These are phyloP conservation scores for Insectozyma bohioensis DNA, from an alignment of 1,139 yeast genomes.

Conservation along the genomic window DNA sequence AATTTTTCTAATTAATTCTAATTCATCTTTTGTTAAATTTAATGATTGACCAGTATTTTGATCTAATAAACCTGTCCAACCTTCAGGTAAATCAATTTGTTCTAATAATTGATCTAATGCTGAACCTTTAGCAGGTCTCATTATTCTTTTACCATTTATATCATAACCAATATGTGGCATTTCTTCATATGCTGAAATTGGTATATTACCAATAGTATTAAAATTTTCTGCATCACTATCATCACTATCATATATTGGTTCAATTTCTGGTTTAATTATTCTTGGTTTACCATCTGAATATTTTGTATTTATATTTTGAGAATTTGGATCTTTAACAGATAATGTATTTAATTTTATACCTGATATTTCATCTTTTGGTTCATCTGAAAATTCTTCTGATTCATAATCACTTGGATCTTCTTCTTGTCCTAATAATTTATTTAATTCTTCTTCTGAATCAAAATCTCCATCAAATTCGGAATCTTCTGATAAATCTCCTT, in stretches of 20 bases:
- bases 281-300: conserved; percentile 83
- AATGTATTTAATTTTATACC: conserved; percentile 52
- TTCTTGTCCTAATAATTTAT: conserved; percentile 54
- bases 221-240: conserved; percentile 83
- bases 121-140: conserved; percentile 97
- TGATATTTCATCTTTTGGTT: conserved; percentile 56
- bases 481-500: conserved; percentile 28
- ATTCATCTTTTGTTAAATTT: conserved; percentile 84
- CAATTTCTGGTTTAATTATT: conserved; percentile 80
- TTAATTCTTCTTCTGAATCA: conserved; percentile 65
- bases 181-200: conserved; percentile 90
- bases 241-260: conserved; percentile 90
- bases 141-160: conserved; percentile 94
- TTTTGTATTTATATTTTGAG: conserved; percentile 43
- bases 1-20: conserved; percentile 82
- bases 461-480: conserved; percentile 13
- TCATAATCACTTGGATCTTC: conserved; percentile 37
- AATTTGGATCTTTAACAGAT: conserved; percentile 34
- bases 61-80: conserved; percentile 97
- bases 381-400: conserved; percentile 48
- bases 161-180: conserved; percentile 98
- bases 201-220: conserved; percentile 92
- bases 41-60: conserved; percentile 86
- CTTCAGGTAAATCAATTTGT: conserved; percentile 90
- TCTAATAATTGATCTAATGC: conserved; percentile 90